These are phyloP conservation scores for Paraphoma chrysanthemicola DNA, from an alignment of 2,329 filamentous ascomycete genomes.

Conservation along the genomic window DNA sequence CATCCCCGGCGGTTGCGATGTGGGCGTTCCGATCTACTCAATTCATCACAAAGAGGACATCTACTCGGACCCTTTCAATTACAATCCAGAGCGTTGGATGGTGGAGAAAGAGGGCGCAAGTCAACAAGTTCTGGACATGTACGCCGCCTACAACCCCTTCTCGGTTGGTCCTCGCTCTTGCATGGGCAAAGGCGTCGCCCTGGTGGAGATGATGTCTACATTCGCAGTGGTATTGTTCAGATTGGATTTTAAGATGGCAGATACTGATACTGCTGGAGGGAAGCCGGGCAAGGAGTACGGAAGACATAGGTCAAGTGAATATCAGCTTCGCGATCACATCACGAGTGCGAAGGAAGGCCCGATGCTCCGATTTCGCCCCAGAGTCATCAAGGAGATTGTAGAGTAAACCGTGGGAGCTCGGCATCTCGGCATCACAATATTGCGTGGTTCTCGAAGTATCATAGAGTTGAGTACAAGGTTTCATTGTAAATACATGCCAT, in stretches of 20 bases:
- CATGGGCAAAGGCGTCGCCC: conserved; percentile 71
- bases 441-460: too few relatives aligned
- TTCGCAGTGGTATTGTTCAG: conserved; percentile 64
- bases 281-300: conserved; percentile 7
- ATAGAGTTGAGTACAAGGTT: too few relatives aligned
- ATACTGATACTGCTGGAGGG: conserved; percentile 9
- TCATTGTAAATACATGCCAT: too few relatives aligned
- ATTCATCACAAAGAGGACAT: conserved; percentile 32
- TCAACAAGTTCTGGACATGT: conserved; percentile 7
- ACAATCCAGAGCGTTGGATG: conserved; percentile 32
- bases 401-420: too few relatives aligned
- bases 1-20: conserved; percentile 27
- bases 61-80: conserved; percentile 25
- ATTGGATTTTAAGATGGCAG: conserved; percentile 58
- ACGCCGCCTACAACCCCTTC: conserved; percentile 68
- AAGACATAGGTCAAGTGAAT: conserved; percentile 55
- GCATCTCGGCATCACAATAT: too few relatives aligned
- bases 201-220: conserved; percentile 68
- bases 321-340: conserved; percentile 72
- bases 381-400: not conserved
- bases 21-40: conserved; percentile 30
- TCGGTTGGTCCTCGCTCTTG: conserved; percentile 71
- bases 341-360: conserved; percentile 73
- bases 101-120: conserved; percentile 9
- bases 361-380: conserved; percentile 59